These are phyloP conservation scores for Ustilago hordei DNA, from an alignment of 1,284 basidiomycete species.

Conservation along the genomic window DNA sequence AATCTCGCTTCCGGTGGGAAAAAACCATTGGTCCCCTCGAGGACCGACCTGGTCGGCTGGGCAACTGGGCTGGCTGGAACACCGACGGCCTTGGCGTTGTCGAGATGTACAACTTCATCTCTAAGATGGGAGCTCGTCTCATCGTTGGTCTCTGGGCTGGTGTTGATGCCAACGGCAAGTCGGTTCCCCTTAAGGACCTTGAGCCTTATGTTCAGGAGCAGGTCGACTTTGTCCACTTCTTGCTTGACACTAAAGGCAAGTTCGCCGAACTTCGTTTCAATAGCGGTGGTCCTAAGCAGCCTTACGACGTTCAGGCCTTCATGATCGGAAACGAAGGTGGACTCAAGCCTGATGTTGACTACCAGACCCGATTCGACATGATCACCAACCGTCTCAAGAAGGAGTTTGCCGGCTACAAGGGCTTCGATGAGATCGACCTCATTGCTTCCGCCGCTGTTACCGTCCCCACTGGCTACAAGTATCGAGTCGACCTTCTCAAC, in stretches of 20 bases:
- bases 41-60: constrained; percentile 72
- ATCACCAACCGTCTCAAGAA: constrained; percentile 74
- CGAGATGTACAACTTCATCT: constrained; percentile 78
- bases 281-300: constrained; percentile 67
- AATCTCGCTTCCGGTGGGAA: constrained; percentile 78
- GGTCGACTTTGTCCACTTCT: constrained; percentile 50
- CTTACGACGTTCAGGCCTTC: constrained; percentile 76
- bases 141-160: constrained; percentile 80
- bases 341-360: constrained; percentile 66
- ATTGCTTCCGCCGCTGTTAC: constrained; percentile 40
- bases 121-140: constrained; percentile 73
- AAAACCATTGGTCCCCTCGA: constrained; percentile 73
- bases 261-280: constrained; percentile 41
- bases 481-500: constrained; percentile 49
- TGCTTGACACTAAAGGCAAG: constrained; percentile 43
- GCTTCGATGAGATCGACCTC: constrained; percentile 51
- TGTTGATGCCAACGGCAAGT: constrained; percentile 59
- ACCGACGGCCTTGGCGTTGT: constrained; percentile 74
- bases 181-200: constrained; percentile 74
- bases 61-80: constrained; percentile 73
- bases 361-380: constrained; percentile 76
- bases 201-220: constrained; percentile 75
- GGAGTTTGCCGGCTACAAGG: constrained; percentile 74
- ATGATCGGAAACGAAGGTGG: constrained; percentile 74
- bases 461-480: constrained; percentile 47